Evolutionary conservation across 352 stramenopile genomes (phyloP).

Genomic region (Pseudoperonospora humuli): DNA sequence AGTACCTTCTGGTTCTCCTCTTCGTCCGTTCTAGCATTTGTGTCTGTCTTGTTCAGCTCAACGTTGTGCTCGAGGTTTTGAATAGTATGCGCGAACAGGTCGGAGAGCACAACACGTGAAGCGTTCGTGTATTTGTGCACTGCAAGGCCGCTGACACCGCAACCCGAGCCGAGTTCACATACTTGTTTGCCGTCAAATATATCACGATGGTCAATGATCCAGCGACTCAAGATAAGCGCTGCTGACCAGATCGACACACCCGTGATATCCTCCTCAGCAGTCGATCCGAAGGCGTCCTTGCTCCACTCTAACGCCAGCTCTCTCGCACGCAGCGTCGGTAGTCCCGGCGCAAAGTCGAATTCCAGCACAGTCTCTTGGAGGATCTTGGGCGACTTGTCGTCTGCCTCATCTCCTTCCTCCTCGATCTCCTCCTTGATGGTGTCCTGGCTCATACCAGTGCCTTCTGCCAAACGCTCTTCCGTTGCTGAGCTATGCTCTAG

Average conservation of each 20-base stretch:
- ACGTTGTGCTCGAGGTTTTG: constrained; percentile 79
- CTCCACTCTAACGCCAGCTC: constrained; percentile 81
- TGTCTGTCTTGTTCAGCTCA: constrained; percentile 50
- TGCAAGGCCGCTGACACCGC: constrained; percentile 74
- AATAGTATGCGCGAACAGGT: constrained; percentile 78
- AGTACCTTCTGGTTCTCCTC: constrained; percentile 24
- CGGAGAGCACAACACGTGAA: constrained; percentile 70
- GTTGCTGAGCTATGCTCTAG: constrained; percentile 73
- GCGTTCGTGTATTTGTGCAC: constrained; percentile 73
- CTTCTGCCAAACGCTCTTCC: constrained; percentile 65
- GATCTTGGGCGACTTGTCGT: constrained; percentile 43
- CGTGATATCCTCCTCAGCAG: constrained; percentile 79
- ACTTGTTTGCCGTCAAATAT: constrained; percentile 68
- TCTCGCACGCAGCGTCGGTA: constrained; percentile 59
- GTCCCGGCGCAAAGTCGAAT: constrained; percentile 54
- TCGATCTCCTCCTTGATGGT: constrained; percentile 59
- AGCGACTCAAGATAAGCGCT: constrained; percentile 75
- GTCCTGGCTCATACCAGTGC: constrained; percentile 63
- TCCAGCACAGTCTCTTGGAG: constrained; percentile 79
- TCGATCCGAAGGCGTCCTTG: constrained; percentile 73
- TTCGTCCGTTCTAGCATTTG: constrained; percentile 11
- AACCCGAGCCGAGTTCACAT: constrained; percentile 77
- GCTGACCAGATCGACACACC: constrained; percentile 87
- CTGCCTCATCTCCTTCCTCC: constrained; percentile 44
- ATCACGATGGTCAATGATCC: constrained; percentile 60